Percentiles rank a stretch among this genome's conserved stretches.
phyloP scores from a whole-genome alignment of 371 early-diverging fungal genomes.

The Basidiobolus meristosporus region DNA sequence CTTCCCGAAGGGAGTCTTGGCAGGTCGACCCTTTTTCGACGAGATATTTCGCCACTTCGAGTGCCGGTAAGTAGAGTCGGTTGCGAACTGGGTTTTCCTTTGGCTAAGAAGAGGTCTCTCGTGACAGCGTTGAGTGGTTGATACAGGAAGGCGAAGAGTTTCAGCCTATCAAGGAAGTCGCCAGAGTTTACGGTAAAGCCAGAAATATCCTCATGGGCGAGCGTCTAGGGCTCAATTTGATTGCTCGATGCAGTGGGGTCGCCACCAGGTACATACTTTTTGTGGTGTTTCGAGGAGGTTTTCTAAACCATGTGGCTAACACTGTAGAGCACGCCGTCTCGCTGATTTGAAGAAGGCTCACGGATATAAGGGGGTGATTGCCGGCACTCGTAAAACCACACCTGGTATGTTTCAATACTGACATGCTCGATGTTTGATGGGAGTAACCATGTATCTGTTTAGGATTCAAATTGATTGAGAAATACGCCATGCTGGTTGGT shows the following conservation, averaged over 20 bases:
- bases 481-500: slow-evolving; percentile 93
- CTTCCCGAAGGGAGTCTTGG: slow-evolving; percentile 53
- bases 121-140: slow-evolving; percentile 61
- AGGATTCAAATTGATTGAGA: slow-evolving; percentile 92
- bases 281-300: no score
- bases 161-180: slow-evolving; percentile 52
- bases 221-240: slow-evolving; percentile 83
- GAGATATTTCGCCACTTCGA: slow-evolving; percentile 80
- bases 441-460: no score
- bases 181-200: slow-evolving; percentile 67
- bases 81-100: not conserved
- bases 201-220: slow-evolving; percentile 82
- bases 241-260: slow-evolving; percentile 87
- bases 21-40: slow-evolving; percentile 88
- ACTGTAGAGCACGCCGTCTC: slow-evolving; percentile 32
- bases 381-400: slow-evolving; percentile 96
- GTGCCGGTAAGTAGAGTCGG: slow-evolving; percentile 39
- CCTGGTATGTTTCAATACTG: slow-evolving; percentile 36
- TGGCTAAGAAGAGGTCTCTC: not conserved
- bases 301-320: slow-evolving; percentile 4
- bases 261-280: slow-evolving; percentile 44
- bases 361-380: slow-evolving; percentile 73
- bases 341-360: slow-evolving; percentile 39
- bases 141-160: slow-evolving; percentile 60
- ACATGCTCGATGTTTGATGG: not conserved